Evolutionary conservation across 257 asterid species (phyloP).

Genomic region (Catharanthus roseus): DNA sequence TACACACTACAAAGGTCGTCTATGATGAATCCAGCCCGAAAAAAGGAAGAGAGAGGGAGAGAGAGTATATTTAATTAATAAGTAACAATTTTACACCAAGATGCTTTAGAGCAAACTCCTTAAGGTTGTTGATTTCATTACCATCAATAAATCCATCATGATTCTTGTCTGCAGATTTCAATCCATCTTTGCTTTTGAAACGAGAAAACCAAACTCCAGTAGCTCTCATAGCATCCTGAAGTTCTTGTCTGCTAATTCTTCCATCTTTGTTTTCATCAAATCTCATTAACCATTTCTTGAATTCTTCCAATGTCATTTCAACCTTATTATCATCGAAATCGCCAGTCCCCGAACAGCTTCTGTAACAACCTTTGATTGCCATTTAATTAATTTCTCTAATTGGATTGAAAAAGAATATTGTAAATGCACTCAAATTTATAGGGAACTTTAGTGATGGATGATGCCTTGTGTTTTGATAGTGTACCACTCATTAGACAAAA

Average conservation of each 20-base stretch:
- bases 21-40: too few species aligned
- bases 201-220: conserved; percentile 24
- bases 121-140: conserved; percentile 25
- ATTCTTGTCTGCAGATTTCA: conserved; percentile 24
- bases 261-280: conserved; percentile 26
- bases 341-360: not conserved
- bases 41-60: too few species aligned
- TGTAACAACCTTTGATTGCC: conserved; percentile 10
- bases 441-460: too few species aligned
- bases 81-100: conserved; percentile 23
- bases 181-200: conserved; percentile 20
- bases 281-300: conserved; percentile 33
- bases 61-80: not conserved
- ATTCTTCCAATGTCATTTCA: conserved; percentile 19
- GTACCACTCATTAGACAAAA: too few species aligned
- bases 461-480: too few species aligned
- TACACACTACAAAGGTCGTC: too few species aligned
- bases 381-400: conserved; percentile 11
- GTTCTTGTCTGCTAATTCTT: conserved; percentile 26
- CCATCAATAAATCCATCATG: conserved; percentile 31
- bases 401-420: not conserved
- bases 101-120: conserved; percentile 27
- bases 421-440: not conserved
- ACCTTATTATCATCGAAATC: conserved; percentile 12
- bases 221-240: conserved; percentile 22